These are phyloP conservation scores for Postia placenta DNA, from an alignment of 768 basidiomycete genomes.

Conservation along the genomic window DNA sequence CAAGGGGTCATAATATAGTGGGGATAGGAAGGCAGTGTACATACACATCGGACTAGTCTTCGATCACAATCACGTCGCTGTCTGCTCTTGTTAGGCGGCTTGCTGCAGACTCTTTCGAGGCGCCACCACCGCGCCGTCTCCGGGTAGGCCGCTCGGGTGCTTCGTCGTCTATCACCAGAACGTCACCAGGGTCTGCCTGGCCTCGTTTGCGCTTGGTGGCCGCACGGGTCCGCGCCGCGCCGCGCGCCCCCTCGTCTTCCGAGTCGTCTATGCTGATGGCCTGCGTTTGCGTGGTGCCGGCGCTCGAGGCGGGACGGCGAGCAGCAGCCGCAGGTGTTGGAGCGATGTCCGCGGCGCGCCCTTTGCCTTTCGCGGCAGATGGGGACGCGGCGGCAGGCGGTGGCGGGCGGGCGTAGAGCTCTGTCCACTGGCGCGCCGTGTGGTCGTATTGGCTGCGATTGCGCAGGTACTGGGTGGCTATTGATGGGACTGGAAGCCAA, in stretches of 20 bases:
- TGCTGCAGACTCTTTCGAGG: conserved; percentile 1
- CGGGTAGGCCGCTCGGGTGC: conserved; percentile 3
- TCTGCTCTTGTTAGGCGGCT: not conserved
- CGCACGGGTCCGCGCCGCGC: not conserved
- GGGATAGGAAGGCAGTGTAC: too few relatives aligned
- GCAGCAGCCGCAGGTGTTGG: not conserved
- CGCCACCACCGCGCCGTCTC: conserved; percentile 3
- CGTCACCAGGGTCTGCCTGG: conserved; percentile 1
- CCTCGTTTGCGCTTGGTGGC: conserved; percentile 19
- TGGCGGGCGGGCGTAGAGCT: conserved; percentile 55
- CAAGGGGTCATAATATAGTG: too few relatives aligned
- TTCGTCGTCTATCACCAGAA: conserved; percentile 9
- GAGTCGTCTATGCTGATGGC: conserved; percentile 22
- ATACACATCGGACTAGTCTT: too few relatives aligned
- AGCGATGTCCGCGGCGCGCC: not conserved
- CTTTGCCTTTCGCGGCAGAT: conserved; percentile 11
- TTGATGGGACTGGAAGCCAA: conserved; percentile 48
- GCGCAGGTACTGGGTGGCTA: conserved; percentile 62
- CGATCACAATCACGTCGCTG: conserved; percentile 24
- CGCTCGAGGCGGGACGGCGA: not conserved
- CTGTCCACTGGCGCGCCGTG: conserved; percentile 76
- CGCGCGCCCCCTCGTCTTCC: conserved; percentile 12
- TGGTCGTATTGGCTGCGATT: conserved; percentile 68
- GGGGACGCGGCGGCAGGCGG: conserved; percentile 22
- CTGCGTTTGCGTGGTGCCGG: conserved; percentile 4